These are phyloP conservation scores for Ceratocystis alfenasii DNA, from an alignment of 2,329 filamentous ascomycete genomes.

Conservation along the genomic window DNA sequence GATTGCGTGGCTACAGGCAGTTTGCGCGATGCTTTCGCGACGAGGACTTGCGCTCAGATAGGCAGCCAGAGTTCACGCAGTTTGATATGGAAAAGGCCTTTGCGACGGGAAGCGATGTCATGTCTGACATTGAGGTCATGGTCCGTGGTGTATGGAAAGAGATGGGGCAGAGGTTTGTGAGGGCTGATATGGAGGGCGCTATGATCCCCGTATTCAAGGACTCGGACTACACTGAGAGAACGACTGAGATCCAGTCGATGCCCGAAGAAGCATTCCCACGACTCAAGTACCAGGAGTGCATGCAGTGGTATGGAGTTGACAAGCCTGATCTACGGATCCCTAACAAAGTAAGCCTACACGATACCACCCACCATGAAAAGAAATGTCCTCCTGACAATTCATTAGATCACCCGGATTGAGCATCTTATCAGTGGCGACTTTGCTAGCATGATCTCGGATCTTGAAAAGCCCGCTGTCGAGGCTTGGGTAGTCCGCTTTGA, in stretches of 20 bases:
- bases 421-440: conserved; percentile 52
- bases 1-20: conserved; percentile 73
- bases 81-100: conserved; percentile 93
- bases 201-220: conserved; percentile 26
- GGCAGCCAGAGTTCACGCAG: conserved; percentile 95
- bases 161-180: conserved; percentile 34
- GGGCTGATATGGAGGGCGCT: conserved; percentile 27
- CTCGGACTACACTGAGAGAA: conserved; percentile 13
- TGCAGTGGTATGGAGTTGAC: conserved; percentile 72
- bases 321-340: conserved; percentile 80
- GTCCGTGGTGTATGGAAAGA: conserved; percentile 44
- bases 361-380: neutral
- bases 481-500: conserved; percentile 55
- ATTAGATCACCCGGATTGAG: conserved; percentile 54
- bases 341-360: conserved; percentile 41
- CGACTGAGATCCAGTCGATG: conserved; percentile 13
- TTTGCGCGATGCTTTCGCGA: conserved; percentile 92
- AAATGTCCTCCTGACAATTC: conserved; percentile 21
- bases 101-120: conserved; percentile 58
- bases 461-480: conserved; percentile 60
- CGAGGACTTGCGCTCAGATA: conserved; percentile 81
- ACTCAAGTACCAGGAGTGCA: conserved; percentile 63
- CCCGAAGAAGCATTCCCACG: conserved; percentile 40
- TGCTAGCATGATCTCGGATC: conserved; percentile 58
- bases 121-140: conserved; percentile 41